Evolutionary conservation across 2,329 filamentous ascomycete species (phyloP), one percentile per base, ranked within the genome.

Genomic region (Epicoccum nigrum): DNA sequence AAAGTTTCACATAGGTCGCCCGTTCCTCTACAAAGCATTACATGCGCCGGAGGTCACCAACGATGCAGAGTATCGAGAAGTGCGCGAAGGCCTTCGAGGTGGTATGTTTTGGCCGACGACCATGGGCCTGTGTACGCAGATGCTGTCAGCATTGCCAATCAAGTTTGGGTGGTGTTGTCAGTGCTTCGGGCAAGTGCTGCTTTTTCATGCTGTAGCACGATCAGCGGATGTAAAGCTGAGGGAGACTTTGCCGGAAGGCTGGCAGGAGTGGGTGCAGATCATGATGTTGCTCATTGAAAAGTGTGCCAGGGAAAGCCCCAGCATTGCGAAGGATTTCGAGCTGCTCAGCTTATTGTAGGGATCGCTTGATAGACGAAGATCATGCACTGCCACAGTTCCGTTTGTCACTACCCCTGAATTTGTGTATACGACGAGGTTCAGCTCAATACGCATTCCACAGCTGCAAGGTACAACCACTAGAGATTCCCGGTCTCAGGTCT

Each of bases 131-230:
- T 73, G 69, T 50, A 62, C 57, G n/a, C 67, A 67, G 38, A 73
- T 74, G 71, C 55, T 67, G 32, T 66, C 69, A 2, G 68, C 67
- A 2, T 54, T 71, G 38, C 70, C 70, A 9, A 48, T 74, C 39
- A 74, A 74, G 44, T 73, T 74, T 44, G 71, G 70, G 4, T 74
- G 69, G 69, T 71, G 68, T 30, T 70, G 60, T 19, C 71, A 74
- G 41, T 72, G 67, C 52, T 74, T 72, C 44, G 71, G 71, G 2
- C 71, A 73, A 53, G 57, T 74, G 12, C 45, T 74, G 23, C 49
- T 72, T 5, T 70, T 74, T 45, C 62, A 70, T 30, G 64, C 67
- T 4, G 62, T 72, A 16, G 65, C 68, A 19, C 59, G 61, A 13
- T 68, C 63, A 9, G 53, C 62, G 19, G 62, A 74, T 50, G 34